phyloP scores from a whole-genome alignment of 2,329 filamentous ascomycete genomes.

The Pseudogymnoascus sp. region DNA sequence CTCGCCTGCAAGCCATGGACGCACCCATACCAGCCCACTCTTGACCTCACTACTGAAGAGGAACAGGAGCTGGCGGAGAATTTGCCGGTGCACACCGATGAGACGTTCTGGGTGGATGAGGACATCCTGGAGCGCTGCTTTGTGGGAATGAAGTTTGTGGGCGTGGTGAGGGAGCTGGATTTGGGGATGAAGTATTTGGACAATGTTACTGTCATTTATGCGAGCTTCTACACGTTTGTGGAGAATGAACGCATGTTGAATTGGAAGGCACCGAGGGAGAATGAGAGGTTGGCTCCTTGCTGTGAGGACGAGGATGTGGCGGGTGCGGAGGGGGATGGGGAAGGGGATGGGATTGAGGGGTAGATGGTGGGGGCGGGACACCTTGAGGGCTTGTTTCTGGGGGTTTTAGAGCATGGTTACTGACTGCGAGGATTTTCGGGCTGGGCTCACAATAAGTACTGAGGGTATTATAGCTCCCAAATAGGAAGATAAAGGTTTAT shows the following conservation, averaged over 20 bases:
- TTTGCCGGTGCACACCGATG: slow-evolving; percentile 30
- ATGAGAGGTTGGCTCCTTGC: slow-evolving; percentile 17
- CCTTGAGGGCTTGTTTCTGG: not conserved
- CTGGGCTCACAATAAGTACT: not conserved
- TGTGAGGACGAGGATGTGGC: slow-evolving; percentile 17
- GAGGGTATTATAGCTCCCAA: not conserved
- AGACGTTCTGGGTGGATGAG: slow-evolving; percentile 60
- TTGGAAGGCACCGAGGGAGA: slow-evolving; percentile 48
- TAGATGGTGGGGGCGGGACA: not conserved
- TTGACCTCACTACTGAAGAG: slow-evolving; percentile 21
- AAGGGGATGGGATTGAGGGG: not conserved
- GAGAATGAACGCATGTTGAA: slow-evolving; percentile 60
- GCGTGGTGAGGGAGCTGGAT: slow-evolving; percentile 47
- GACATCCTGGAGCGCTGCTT: slow-evolving; percentile 47
- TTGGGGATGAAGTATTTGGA: slow-evolving; percentile 59
- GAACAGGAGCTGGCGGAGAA: slow-evolving; percentile 18
- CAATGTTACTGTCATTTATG: slow-evolving; percentile 43
- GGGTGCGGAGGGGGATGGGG: not conserved
- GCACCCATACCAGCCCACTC: slow-evolving; percentile 23
- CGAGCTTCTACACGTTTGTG: slow-evolving; percentile 56
- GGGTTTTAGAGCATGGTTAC: not conserved
- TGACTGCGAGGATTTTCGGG: not conserved
- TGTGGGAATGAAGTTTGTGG: slow-evolving; percentile 55
- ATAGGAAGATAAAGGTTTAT: not conserved
- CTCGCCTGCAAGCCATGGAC: slow-evolving; percentile 37